phyloP scores from a whole-genome alignment of 2,329 filamentous ascomycete genomes.

The Emydomyces testavorans region DNA sequence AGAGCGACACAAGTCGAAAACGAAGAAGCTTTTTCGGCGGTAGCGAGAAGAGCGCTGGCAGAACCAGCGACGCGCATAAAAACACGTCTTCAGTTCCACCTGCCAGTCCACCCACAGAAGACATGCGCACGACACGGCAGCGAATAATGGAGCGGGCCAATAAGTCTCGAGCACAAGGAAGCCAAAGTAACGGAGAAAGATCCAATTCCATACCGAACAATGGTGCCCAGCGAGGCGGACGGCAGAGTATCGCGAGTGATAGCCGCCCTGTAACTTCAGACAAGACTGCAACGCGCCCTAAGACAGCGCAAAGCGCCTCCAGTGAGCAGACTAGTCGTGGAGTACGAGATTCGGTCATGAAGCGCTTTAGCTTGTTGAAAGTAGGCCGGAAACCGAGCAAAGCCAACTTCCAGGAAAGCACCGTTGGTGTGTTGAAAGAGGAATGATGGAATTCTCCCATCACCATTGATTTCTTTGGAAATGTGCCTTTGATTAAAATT shows the following conservation, averaged over 20 bases:
- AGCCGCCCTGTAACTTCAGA: constrained; percentile 11
- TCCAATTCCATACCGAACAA: constrained; percentile 6
- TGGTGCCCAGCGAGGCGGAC: neutral
- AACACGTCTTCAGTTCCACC: constrained; percentile 1
- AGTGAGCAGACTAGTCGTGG: constrained; percentile 14
- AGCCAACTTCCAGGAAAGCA: constrained; percentile 32
- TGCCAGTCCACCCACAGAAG: constrained; percentile 16
- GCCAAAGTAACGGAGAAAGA: neutral
- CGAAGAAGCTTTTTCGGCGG: constrained; percentile 33
- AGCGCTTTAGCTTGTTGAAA: constrained; percentile 66
- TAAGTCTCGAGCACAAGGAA: constrained; percentile 10
- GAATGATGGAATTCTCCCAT: constrained; percentile 21
- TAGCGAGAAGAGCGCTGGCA: constrained; percentile 12
- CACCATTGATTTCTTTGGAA: neutral
- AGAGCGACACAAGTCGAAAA: constrained; percentile 24
- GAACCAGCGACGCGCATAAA: constrained; percentile 16
- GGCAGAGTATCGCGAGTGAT: constrained; percentile 1
- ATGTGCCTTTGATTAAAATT: neutral
- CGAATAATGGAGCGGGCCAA: constrained; percentile 17
- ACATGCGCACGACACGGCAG: constrained; percentile 18
- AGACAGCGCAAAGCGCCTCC: constrained; percentile 4
- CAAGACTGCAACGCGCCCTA: constrained; percentile 2
- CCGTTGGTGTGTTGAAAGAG: constrained; percentile 24
- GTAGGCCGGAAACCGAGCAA: constrained; percentile 59
- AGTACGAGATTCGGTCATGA: constrained; percentile 55